A percentile compares a stretch with the other conserved stretches of the same genome.
Conservation (phyloP, 805 yeast genomes). For the Suhomyces pyralidae region DNA sequence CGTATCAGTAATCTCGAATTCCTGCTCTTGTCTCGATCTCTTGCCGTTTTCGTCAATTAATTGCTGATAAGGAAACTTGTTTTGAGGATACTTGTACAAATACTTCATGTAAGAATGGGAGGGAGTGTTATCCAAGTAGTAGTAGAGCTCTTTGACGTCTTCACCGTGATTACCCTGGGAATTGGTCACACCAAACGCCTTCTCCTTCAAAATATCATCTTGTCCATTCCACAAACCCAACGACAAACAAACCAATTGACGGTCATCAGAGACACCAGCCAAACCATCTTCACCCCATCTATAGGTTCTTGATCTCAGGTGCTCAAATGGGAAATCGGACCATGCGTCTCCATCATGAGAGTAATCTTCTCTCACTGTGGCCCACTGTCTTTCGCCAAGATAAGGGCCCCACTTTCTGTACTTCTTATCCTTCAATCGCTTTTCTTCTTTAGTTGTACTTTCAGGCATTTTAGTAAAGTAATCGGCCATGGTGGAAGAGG, state of each 20-base stretch:
- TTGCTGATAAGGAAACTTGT: conserved; percentile 76
- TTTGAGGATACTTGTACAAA: conserved; percentile 89
- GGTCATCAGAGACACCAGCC: conserved; percentile 85
- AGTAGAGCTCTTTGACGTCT: conserved; percentile 84
- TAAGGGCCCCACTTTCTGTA: conserved; percentile 77
- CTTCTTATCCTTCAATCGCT: conserved; percentile 31
- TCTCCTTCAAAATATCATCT: conserved; percentile 81
- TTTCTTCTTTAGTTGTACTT: conserved; percentile 36
- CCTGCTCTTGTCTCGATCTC: conserved; percentile 65
- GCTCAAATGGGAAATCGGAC: conserved; percentile 84
- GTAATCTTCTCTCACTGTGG: conserved; percentile 84
- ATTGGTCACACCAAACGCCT: conserved; percentile 84
- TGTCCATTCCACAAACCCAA: conserved; percentile 90
- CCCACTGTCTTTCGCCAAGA: conserved; percentile 73
- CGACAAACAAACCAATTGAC: conserved; percentile 71
- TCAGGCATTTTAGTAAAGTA: conserved; percentile 7
- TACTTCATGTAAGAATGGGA: conserved; percentile 91
- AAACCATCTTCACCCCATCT: conserved; percentile 97
- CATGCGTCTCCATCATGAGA: conserved; percentile 86
- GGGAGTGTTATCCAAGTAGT: conserved; percentile 87
- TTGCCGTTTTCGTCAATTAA: conserved; percentile 64
- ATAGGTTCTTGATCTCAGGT: conserved; percentile 73
- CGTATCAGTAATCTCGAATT: conserved; percentile 82
- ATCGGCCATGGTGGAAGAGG: conserved; percentile 2
- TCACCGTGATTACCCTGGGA: conserved; percentile 96